Evolutionary conservation across 352 stramenopile species (phyloP).

Genomic region (Nothophytophthora sp.): DNA sequence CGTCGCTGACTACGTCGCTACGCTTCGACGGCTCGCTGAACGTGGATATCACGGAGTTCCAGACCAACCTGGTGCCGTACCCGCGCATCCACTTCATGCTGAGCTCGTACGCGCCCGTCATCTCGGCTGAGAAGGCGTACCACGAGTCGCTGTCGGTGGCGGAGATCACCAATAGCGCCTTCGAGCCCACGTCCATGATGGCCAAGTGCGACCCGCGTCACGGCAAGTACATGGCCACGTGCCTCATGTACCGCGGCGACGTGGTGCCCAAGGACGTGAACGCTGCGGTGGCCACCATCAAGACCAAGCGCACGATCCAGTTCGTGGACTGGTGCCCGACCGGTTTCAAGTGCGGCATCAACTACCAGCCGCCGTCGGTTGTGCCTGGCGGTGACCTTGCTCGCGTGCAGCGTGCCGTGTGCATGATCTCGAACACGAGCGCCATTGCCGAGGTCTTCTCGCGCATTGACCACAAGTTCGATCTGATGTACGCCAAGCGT

Average conservation of each 20-base stretch:
- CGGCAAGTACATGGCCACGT: constrained; percentile 98
- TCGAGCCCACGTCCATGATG: constrained; percentile 97
- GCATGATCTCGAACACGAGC: constrained; percentile 98
- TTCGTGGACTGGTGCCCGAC: too few species aligned
- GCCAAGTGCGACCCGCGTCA: constrained; percentile 97
- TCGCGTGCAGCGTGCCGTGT: constrained; percentile 95
- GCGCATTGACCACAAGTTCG: constrained; percentile 99
- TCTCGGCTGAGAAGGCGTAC: constrained; percentile 95
- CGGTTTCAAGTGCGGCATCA: constrained; percentile 98
- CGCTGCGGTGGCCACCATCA: too few species aligned
- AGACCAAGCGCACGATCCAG: too few species aligned
- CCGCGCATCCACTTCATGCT: constrained; percentile 98
- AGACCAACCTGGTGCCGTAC: constrained; percentile 98
- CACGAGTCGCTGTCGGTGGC: constrained; percentile 95
- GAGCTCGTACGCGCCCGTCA: constrained; percentile 96
- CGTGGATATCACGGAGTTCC: constrained; percentile 97
- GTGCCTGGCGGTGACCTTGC: constrained; percentile 95
- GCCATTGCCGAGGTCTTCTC: constrained; percentile 97
- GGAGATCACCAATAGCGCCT: constrained; percentile 97
- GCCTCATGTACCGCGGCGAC: constrained; percentile 95
- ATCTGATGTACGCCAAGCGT: constrained; percentile 99
- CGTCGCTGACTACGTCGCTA: constrained; percentile 95
- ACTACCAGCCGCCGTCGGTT: constrained; percentile 95
- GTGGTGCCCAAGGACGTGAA: constrained; percentile 92
- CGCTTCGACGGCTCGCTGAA: constrained; percentile 97